Evolutionary conservation across 805 yeast genomes (phyloP).

Genomic region (Diddensiella transvaalensis): DNA sequence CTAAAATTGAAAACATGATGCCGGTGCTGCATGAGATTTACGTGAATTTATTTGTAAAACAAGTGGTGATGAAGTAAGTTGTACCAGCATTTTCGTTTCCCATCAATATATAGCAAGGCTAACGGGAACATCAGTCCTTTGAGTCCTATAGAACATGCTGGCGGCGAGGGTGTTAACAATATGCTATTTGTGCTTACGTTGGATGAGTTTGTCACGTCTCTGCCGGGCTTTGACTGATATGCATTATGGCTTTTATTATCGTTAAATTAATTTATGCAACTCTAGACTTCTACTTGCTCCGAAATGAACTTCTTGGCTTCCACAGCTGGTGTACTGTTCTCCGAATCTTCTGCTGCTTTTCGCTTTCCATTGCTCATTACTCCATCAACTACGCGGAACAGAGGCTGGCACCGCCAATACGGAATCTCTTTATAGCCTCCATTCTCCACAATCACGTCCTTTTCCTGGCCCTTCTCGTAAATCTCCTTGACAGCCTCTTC

Average conservation of each 20-base stretch:
- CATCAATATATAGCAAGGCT: slow-evolving; percentile 10
- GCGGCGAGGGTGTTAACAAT: slow-evolving; percentile 51
- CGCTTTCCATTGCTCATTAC: slow-evolving; percentile 37
- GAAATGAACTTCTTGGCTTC: slow-evolving; percentile 2
- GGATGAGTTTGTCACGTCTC: slow-evolving; percentile 44
- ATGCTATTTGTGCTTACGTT: slow-evolving; percentile 53
- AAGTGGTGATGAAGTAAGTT: slow-evolving; percentile 60
- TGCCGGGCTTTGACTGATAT: slow-evolving; percentile 28
- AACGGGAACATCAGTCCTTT: slow-evolving; percentile 35
- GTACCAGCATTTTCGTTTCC: slow-evolving; percentile 21
- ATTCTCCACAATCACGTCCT: slow-evolving; percentile 60
- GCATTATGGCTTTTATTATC: not conserved
- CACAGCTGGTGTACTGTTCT: not conserved
- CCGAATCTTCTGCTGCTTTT: slow-evolving; percentile 8
- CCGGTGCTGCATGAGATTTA: slow-evolving; percentile 56
- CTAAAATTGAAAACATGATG: slow-evolving; percentile 52
- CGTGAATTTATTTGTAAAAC: slow-evolving; percentile 52
- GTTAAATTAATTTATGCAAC: not conserved
- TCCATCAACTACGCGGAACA: slow-evolving; percentile 87
- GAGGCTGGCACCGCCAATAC: slow-evolving; percentile 96
- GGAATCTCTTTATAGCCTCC: slow-evolving; percentile 80
- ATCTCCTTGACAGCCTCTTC: slow-evolving; percentile 63
- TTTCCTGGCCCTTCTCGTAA: slow-evolving; percentile 49
- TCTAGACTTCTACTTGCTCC: not conserved
- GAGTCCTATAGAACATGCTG: slow-evolving; percentile 55